Evolutionary conservation across 2,329 filamentous ascomycete genomes (phyloP).

Genomic region (Aspergillus sp.): DNA sequence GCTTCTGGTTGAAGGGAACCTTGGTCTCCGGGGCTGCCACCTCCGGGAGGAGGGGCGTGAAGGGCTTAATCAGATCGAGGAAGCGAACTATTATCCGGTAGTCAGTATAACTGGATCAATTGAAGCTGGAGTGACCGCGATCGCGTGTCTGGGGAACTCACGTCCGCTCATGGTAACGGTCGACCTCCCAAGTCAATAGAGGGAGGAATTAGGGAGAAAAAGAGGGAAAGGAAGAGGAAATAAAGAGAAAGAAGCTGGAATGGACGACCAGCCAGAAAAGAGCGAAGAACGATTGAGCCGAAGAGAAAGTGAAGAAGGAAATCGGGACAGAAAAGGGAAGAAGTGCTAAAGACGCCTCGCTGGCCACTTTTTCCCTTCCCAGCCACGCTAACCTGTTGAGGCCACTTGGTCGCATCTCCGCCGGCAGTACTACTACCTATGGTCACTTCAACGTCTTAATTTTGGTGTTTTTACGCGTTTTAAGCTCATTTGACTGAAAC

Average conservation of each 20-base stretch:
- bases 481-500: no score
- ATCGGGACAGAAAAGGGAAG: conserved; percentile 18
- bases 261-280: conserved; percentile 27
- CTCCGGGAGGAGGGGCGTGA: conserved; percentile 98
- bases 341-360: conserved; percentile 22
- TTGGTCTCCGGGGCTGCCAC: conserved; percentile 98
- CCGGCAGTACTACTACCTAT: not conserved
- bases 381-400: conserved; percentile 31
- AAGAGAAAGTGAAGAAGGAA: conserved; percentile 19
- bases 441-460: no score
- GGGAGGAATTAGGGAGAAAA: conserved; percentile 3
- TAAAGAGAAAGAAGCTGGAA: conserved; percentile 25
- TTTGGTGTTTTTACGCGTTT: no score
- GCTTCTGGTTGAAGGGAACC: conserved; percentile 96
- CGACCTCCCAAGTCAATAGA: conserved; percentile 20
- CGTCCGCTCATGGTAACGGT: conserved; percentile 53
- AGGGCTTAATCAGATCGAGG: conserved; percentile 98
- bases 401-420: conserved; percentile 31
- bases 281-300: conserved; percentile 14
- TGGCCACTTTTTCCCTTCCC: conserved; percentile 29
- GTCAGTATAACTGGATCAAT: conserved; percentile 24
- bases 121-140: conserved; percentile 15
- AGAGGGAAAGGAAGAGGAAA: conserved; percentile 9
- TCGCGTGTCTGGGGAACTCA: conserved; percentile 40
- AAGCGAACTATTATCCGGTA: conserved; percentile 67